Conservation (phyloP, 2,329 filamentous ascomycete genomes). For the Pseudopithomyces chartarum region DNA sequence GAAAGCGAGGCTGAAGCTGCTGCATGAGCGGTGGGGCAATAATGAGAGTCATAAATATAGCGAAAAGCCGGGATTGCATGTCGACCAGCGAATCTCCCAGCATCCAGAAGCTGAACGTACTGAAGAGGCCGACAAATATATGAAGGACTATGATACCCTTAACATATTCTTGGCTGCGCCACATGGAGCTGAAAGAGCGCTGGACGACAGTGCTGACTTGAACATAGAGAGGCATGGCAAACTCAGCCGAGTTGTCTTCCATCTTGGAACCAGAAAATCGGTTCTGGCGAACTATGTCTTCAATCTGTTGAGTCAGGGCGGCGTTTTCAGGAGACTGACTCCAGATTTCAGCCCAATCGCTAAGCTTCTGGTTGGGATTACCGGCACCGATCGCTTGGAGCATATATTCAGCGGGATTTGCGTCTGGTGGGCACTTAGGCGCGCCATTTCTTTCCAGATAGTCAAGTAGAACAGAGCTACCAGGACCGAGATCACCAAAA, state of each 20-base stretch:
- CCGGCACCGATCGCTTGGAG: conserved; percentile 53
- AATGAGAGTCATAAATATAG: conserved; percentile 76
- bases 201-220: conserved; percentile 50
- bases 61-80: conserved; percentile 68
- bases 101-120: conserved; percentile 56
- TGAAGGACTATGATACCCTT: conserved; percentile 65
- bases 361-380: conserved; percentile 49
- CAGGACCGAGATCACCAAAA: conserved; percentile 62
- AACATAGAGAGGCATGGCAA: conserved; percentile 49
- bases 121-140: conserved; percentile 55
- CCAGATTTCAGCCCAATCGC: conserved; percentile 55
- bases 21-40: conserved; percentile 77
- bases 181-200: conserved; percentile 64
- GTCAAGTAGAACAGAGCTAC: conserved; percentile 47
- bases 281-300: conserved; percentile 53
- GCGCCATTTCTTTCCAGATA: conserved; percentile 61
- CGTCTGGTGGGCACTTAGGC: conserved; percentile 55
- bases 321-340: conserved; percentile 46
- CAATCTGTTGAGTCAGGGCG: conserved; percentile 47
- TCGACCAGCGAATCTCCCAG: conserved; percentile 48
- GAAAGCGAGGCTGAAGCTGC: conserved; percentile 75
- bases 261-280: conserved; percentile 38
- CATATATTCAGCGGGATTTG: conserved; percentile 62
- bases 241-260: conserved; percentile 48
- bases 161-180: conserved; percentile 69